Percentiles rank a stretch among this genome's conserved stretches.
phyloP scores from a whole-genome alignment of 2,329 filamentous ascomycete species.

The Akanthomyces muscarius region DNA sequence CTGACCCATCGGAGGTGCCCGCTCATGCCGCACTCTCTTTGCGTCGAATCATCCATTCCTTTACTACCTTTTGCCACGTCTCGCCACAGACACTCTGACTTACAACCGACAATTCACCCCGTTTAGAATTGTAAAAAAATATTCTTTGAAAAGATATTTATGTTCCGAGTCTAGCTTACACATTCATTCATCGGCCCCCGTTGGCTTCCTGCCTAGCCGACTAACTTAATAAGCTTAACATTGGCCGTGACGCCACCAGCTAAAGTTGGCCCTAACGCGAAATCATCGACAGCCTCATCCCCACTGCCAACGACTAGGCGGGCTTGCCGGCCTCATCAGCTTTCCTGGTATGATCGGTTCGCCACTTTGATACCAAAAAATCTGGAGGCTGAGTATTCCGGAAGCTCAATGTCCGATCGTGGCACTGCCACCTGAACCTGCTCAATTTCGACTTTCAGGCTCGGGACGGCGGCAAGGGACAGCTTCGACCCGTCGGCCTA shows the following conservation, averaged over 20 bases:
- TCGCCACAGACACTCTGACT: background rate
- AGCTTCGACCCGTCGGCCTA: slow-evolving; percentile 7
- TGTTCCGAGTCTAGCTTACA: background rate
- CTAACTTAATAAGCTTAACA: background rate
- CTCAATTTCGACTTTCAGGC: slow-evolving; percentile 2
- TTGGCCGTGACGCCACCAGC: background rate
- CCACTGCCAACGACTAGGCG: background rate
- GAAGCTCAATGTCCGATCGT: slow-evolving; percentile 10
- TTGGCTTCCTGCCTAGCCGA: background rate
- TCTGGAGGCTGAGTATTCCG: slow-evolving; percentile 1
- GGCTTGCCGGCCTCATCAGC: background rate
- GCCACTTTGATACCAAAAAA: background rate
- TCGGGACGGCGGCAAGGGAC: background rate
- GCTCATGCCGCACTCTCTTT: slow-evolving; percentile 1
- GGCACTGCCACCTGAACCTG: slow-evolving; percentile 3
- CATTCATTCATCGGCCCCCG: background rate
- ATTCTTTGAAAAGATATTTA: background rate
- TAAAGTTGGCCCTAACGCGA: background rate
- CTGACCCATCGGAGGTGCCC: background rate
- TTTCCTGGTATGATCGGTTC: background rate
- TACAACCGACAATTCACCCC: background rate
- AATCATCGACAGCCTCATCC: background rate
- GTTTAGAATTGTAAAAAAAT: background rate
- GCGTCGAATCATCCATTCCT: background rate
- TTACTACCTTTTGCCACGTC: background rate